A percentile compares a stretch with the other conserved stretches of the same genome.
Conservation (phyloP, 176 grass and related monocot genomes). For the Tillandsia fasciculata region DNA sequence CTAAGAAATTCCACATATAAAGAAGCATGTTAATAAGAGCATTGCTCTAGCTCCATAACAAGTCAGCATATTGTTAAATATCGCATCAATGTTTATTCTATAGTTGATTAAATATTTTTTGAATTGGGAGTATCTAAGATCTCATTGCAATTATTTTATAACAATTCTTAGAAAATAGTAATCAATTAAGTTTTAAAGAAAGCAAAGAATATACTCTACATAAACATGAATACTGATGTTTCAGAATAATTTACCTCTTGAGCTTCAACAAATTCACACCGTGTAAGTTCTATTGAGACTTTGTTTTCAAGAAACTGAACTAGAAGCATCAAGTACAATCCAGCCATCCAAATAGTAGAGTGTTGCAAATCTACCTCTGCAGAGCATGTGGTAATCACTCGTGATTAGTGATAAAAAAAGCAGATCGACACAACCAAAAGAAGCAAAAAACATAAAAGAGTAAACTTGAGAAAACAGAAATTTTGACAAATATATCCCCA, state of each 20-base stretch:
- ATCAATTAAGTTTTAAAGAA: background rate
- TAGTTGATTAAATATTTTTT: no score
- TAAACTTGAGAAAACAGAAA: background rate
- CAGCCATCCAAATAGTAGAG: slow-evolving; percentile 69
- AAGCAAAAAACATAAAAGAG: background rate
- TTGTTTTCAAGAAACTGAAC: slow-evolving; percentile 92
- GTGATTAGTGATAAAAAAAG: background rate
- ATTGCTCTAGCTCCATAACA: no score
- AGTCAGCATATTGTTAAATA: no score
- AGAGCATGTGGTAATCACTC: slow-evolving; percentile 9
- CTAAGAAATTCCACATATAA: no score
- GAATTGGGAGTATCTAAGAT: no score
- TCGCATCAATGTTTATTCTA: no score
- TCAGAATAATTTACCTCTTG: slow-evolving; percentile 52
- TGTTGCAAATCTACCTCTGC: slow-evolving; percentile 85
- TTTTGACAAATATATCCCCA: no score
- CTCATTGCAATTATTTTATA: no score
- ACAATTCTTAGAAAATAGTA: background rate
- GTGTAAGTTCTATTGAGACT: slow-evolving; percentile 78
- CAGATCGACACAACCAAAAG: background rate
- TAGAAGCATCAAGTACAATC: slow-evolving; percentile 82
- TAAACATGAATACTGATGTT: background rate
- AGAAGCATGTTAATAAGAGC: no score
- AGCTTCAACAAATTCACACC: slow-evolving; percentile 93
- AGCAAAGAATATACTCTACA: background rate